Conservation (phyloP, 345 rosid genomes). For the Brassica juncea region DNA sequence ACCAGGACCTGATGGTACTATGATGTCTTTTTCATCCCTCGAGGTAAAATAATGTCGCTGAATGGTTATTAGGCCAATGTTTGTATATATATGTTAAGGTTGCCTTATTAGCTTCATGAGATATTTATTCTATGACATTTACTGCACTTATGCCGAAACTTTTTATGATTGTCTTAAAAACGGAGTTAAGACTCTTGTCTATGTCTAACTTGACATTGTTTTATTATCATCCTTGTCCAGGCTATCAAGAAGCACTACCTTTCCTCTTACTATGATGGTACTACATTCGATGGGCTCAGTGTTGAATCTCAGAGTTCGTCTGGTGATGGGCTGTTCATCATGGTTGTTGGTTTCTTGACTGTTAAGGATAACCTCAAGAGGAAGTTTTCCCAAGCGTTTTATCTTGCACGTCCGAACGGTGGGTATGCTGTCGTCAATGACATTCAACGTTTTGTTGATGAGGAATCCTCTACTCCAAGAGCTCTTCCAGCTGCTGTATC, state of each 20-base stretch:
- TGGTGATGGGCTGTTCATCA: constrained; percentile 13
- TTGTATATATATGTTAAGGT: background rate
- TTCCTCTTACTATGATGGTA: constrained; percentile 12
- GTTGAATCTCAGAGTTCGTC: constrained; percentile 27
- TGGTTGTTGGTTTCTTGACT: constrained; percentile 36
- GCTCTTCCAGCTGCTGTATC: constrained; percentile 12
- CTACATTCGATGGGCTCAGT: constrained; percentile 16
- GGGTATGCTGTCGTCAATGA: constrained; percentile 29
- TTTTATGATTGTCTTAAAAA: background rate
- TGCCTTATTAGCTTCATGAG: background rate
- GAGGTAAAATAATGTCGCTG: constrained; percentile 25
- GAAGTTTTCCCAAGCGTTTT: constrained; percentile 37
- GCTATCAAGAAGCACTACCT: constrained; percentile 32
- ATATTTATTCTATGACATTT: background rate
- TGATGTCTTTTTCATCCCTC: constrained; percentile 27
- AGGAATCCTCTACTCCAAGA: background rate
- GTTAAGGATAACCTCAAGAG: constrained; percentile 26
- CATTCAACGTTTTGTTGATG: constrained; percentile 30
- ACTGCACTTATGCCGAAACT: background rate
- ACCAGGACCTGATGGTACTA: constrained; percentile 34
- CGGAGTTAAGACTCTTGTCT: background rate
- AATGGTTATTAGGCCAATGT: background rate
- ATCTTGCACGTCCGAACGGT: background rate
- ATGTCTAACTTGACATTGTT: background rate
- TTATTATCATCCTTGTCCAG: constrained; percentile 13